Evolutionary conservation across 345 rosid genomes (phyloP).

Genomic region (Citrus mangshanensis): DNA sequence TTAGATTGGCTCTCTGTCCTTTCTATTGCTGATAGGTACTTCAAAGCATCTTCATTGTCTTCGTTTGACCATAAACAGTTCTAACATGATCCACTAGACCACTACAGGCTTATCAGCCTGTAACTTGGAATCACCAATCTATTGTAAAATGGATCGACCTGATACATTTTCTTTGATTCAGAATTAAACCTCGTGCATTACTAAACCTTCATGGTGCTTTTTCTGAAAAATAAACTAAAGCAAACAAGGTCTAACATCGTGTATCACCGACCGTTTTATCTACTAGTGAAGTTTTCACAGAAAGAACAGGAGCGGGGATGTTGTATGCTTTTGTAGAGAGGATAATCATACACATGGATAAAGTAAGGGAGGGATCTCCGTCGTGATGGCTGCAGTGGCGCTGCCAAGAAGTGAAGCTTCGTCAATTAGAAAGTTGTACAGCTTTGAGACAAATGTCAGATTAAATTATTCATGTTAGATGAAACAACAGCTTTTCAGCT

Average conservation of each 20-base stretch:
- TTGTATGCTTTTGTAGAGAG: slow-evolving; percentile 62
- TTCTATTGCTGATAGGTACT: slow-evolving; percentile 45
- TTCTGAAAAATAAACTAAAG: not conserved
- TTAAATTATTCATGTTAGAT: no score
- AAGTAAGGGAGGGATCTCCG: slow-evolving; percentile 53
- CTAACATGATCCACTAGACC: slow-evolving; percentile 18
- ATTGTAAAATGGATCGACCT: slow-evolving; percentile 37
- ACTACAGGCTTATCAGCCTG: slow-evolving; percentile 36
- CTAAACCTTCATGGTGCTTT: not conserved
- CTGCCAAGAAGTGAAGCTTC: slow-evolving; percentile 34
- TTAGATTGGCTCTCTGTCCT: slow-evolving; percentile 45
- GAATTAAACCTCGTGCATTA: not conserved
- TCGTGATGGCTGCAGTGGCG: slow-evolving; percentile 60
- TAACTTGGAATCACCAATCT: slow-evolving; percentile 55
- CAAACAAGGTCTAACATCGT: not conserved
- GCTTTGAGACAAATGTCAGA: not conserved
- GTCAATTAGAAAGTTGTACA: slow-evolving; percentile 13
- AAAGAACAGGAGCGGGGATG: slow-evolving; percentile 46
- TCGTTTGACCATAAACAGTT: slow-evolving; percentile 54
- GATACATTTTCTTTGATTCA: not conserved
- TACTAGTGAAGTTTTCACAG: slow-evolving; percentile 50
- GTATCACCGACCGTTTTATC: slow-evolving; percentile 43
- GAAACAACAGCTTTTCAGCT: not conserved
- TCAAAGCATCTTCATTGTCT: slow-evolving; percentile 50
- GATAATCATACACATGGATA: slow-evolving; percentile 61